A percentile compares a stretch with the other conserved stretches of the same genome.
Evolutionary conservation across 257 asterid species (phyloP).

Genomic region (Ligustrum vulgare): DNA sequence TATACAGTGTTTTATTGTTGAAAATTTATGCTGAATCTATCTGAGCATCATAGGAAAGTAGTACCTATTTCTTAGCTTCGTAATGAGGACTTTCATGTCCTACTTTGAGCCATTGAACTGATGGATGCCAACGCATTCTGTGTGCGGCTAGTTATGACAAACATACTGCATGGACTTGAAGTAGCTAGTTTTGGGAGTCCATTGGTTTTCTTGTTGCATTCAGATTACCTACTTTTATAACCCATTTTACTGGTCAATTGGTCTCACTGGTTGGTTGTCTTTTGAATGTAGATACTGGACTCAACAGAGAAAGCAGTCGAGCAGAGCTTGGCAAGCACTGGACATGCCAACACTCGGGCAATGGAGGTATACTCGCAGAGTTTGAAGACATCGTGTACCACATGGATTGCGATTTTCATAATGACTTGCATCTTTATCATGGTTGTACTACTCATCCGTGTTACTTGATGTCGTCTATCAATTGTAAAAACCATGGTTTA

Average conservation of each 20-base stretch:
- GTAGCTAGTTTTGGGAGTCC: neutral
- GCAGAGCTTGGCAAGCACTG: conserved; percentile 84
- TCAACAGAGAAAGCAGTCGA: conserved; percentile 90
- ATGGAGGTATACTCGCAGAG: conserved; percentile 67
- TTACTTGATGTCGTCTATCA: conserved; percentile 38
- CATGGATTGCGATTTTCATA: conserved; percentile 68
- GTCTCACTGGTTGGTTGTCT: neutral
- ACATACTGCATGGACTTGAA: neutral
- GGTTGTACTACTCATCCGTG: conserved; percentile 87
- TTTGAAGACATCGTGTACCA: conserved; percentile 70
- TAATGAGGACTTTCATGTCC: neutral
- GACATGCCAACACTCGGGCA: conserved; percentile 71
- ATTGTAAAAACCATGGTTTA: too few relatives aligned
- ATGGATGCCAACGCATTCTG: neutral
- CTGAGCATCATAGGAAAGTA: neutral
- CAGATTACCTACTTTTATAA: neutral
- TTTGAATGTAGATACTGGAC: conserved; percentile 63
- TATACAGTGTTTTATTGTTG: neutral
- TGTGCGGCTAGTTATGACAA: neutral
- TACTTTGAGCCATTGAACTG: neutral
- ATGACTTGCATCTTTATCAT: conserved; percentile 72
- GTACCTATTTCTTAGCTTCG: neutral
- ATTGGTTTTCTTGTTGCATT: neutral
- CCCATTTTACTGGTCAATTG: neutral
- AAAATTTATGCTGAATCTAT: neutral